Evolutionary conservation across 1,284 basidiomycete species (phyloP).

Genomic region (Cutaneotrichosporon sp.): DNA sequence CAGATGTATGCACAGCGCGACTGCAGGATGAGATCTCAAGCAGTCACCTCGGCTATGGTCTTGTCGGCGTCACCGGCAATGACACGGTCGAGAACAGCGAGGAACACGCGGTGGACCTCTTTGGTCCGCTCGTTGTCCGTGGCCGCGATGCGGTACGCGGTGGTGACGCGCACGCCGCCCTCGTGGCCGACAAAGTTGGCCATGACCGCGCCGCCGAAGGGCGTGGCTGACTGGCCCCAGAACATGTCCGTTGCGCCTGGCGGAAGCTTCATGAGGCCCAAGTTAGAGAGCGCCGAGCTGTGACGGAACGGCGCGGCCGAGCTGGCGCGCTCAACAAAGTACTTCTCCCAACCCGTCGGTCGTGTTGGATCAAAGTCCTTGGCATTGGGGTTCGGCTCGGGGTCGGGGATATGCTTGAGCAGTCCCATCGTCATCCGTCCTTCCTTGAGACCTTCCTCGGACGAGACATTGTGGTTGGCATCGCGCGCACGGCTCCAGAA

Average conservation of each 20-base stretch:
- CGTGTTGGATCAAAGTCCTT: conserved; percentile 12
- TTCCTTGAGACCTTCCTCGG: conserved; percentile 2
- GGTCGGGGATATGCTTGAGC: conserved; percentile 34
- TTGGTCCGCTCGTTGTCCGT: conserved; percentile 7
- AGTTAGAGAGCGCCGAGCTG: conserved; percentile 33
- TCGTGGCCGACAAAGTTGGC: conserved; percentile 30
- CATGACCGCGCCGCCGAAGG: conserved; percentile 20
- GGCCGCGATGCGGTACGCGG: conserved; percentile 25
- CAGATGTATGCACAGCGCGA: no score
- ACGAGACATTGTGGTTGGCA: not conserved
- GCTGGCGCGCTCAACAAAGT: conserved; percentile 21
- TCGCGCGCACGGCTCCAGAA: conserved; percentile 26
- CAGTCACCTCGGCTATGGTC: conserved; percentile 8
- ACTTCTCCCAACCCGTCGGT: conserved; percentile 41
- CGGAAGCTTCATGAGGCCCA: conserved; percentile 27
- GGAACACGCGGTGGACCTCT: conserved; percentile 5
- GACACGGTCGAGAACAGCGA: conserved; percentile 9
- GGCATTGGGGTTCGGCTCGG: not conserved
- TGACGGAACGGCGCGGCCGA: conserved; percentile 14
- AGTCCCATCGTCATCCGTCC: conserved; percentile 29
- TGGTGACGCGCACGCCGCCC: conserved; percentile 26
- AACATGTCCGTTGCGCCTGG: conserved; percentile 24
- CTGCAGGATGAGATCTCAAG: not conserved
- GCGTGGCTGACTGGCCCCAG: conserved; percentile 30
- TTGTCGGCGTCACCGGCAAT: conserved; percentile 6